Evolutionary conservation across 192 early-diverging fungal species (phyloP).

Genomic region (Mortierella claussenii): DNA sequence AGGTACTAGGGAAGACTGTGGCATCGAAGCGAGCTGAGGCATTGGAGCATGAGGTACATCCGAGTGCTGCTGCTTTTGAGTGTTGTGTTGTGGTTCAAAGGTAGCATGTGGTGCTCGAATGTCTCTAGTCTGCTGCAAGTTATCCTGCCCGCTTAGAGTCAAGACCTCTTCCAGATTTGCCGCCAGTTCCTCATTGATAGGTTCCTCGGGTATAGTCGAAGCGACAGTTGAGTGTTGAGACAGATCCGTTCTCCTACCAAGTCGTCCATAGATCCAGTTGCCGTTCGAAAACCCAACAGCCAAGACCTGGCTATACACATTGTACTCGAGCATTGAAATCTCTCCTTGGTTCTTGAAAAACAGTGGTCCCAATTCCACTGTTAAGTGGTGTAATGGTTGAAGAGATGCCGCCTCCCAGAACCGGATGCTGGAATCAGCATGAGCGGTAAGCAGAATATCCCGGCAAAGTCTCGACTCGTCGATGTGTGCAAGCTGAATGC

Average conservation of each 20-base stretch:
- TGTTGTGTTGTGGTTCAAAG: too few relatives aligned
- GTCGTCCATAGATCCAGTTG: slow-evolving; percentile 29
- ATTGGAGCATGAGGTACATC: too few relatives aligned
- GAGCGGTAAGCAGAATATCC: slow-evolving; percentile 58
- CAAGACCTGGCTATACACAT: slow-evolving; percentile 23
- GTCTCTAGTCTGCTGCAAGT: not conserved
- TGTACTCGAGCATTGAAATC: slow-evolving; percentile 49
- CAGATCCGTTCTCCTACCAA: not conserved
- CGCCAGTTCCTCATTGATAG: slow-evolving; percentile 1
- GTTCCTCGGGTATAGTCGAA: not conserved
- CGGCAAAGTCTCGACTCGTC: slow-evolving; percentile 51
- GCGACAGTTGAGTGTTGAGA: slow-evolving; percentile 19
- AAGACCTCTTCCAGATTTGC: not conserved
- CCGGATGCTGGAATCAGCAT: slow-evolving; percentile 50
- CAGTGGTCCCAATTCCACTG: slow-evolving; percentile 34
- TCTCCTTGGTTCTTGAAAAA: slow-evolving; percentile 22
- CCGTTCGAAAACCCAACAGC: slow-evolving; percentile 54
- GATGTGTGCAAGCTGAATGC: slow-evolving; percentile 33
- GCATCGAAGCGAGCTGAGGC: too few relatives aligned
- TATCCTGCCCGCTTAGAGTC: not conserved
- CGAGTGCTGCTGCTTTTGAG: too few relatives aligned
- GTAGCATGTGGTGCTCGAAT: too few relatives aligned
- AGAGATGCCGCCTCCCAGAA: slow-evolving; percentile 62
- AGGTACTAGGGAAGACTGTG: too few relatives aligned
- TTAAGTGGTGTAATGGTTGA: slow-evolving; percentile 53